Percentiles rank a stretch among this genome's conserved stretches.
These are phyloP conservation scores for Saturnispora diversa DNA, from an alignment of 805 yeast species.

Conservation along the genomic window DNA sequence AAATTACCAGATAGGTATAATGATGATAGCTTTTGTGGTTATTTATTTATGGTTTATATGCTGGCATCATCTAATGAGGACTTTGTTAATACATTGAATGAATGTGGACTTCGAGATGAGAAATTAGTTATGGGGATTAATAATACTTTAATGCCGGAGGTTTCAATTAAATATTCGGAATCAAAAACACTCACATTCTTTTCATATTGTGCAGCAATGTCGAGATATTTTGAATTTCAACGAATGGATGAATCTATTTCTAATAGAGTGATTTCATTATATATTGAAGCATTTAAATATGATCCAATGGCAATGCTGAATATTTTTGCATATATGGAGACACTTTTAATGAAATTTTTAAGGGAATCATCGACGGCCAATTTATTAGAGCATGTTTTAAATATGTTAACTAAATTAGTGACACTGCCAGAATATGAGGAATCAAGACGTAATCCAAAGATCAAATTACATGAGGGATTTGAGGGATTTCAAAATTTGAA, in stretches of 20 bases:
- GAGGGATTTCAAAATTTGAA: conserved; percentile 19
- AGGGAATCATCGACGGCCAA: conserved; percentile 20
- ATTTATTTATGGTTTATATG: conserved; percentile 27
- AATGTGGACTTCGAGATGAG: conserved; percentile 28
- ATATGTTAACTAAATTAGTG: conserved; percentile 24
- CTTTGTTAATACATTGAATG: conserved; percentile 26
- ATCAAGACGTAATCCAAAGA: conserved; percentile 16
- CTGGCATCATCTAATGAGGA: conserved; percentile 32
- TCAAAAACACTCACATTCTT: conserved; percentile 14
- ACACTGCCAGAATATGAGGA: conserved; percentile 26
- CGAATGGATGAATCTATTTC: conserved; percentile 21
- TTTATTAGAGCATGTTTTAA: conserved; percentile 21
- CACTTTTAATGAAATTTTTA: conserved; percentile 20
- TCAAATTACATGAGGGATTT: conserved; percentile 19
- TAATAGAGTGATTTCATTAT: conserved; percentile 21
- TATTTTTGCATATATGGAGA: conserved; percentile 15
- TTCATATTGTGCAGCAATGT: conserved; percentile 14
- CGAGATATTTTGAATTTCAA: conserved; percentile 19
- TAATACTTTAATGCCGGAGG: conserved; percentile 33
- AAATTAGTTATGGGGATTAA: conserved; percentile 29
- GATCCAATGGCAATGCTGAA: conserved; percentile 18
- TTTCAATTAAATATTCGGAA: conserved; percentile 14
- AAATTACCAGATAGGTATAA: neutral
- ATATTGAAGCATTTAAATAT: conserved; percentile 11
- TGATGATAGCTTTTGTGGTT: conserved; percentile 24